Evolutionary conservation across 176 grass and related monocot genomes (phyloP), one percentile per base, ranked within the genome.

Genomic region (Phyllostachys edulis): DNA sequence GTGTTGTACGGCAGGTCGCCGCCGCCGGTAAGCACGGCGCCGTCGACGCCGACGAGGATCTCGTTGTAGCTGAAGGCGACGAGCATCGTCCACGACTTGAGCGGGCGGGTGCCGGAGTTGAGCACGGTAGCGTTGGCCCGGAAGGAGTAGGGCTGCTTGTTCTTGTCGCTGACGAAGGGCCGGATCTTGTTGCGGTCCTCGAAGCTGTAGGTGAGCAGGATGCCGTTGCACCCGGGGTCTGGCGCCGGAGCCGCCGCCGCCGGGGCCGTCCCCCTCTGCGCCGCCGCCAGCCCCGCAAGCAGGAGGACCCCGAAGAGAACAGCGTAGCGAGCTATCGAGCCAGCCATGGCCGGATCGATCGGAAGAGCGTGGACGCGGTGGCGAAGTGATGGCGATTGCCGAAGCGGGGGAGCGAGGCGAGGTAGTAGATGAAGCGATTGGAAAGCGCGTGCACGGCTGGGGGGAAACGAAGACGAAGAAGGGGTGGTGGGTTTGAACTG

Each of bases 1-100:
- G 95, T 95, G 78, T 94, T 91, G 71, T 98, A 95, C 4, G 95
- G 95, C 40, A 95, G 45, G 0, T 92, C 81, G 44, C 78, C 82
- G 41, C 90, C 92, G 34, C 80, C 86, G 23, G 95, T 91, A 85
- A 98, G 92, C 74, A 98, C 74, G 63, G 78, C 95, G 75, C 80
- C 71, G 65, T 79, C 84, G 71, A 91, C 71, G 59, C 79, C 73
- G 67, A 98, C 92, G 55, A 98, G 79, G 87, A 98, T 93, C 90
- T 98, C 95, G 34, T 45, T 26, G 91, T 93, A 18, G 56, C 59
- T 55, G 82, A 91, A 98, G 8, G 83, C 73, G 52, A 98, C 70
- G 41, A 91, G 85, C 17, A 93, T 81, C 34, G 75, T 70, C 95
- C 95, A 98, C 40, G 90, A 89, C 81, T 82, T 84, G 82, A 98